These are phyloP conservation scores for Xeromyces bisporus DNA, from an alignment of 495 filamentous ascomycete species.

Conservation along the genomic window DNA sequence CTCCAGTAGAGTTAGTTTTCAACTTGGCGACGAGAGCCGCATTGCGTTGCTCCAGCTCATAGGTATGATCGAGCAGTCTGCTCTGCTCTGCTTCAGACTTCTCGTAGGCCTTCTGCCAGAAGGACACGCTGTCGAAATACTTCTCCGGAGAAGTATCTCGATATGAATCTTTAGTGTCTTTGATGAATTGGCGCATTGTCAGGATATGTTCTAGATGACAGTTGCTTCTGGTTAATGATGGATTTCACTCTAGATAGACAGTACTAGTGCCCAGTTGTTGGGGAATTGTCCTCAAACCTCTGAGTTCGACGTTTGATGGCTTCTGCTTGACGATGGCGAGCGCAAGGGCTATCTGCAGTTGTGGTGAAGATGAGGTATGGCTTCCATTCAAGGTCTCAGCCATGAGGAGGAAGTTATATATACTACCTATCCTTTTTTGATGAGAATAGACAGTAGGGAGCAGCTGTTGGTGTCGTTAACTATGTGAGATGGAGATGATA, in stretches of 20 bases:
- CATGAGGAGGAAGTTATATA: too few species aligned
- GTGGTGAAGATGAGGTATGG: constrained; percentile 8
- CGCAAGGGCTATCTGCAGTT: constrained; percentile 27
- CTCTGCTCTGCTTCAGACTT: constrained; percentile 28
- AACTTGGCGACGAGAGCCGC: constrained; percentile 11
- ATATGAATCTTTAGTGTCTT: constrained; percentile 4
- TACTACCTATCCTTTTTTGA: too few species aligned
- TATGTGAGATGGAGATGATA: too few species aligned
- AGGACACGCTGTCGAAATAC: constrained; percentile 30
- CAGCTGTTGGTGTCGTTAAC: too few species aligned
- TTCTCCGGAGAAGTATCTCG: constrained; percentile 8
- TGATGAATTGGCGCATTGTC: constrained; percentile 22
- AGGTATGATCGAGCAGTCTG: constrained; percentile 24
- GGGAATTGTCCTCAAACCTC: constrained; percentile 12
- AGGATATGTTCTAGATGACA: constrained; percentile 21
- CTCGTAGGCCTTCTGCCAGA: constrained; percentile 35
- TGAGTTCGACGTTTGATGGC: constrained; percentile 17
- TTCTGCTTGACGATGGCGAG: constrained; percentile 30
- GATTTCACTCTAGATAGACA: constrained; percentile 7
- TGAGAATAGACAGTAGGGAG: too few species aligned
- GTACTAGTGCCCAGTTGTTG: not conserved
- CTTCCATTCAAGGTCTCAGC: not conserved
- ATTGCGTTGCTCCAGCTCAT: constrained; percentile 24
- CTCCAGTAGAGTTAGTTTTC: constrained; percentile 4
- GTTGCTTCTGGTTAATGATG: not conserved